Evolutionary conservation across 805 yeast species (phyloP), one percentile per base, ranked within the genome.

Genomic region (Yamadazyma laniorum): DNA sequence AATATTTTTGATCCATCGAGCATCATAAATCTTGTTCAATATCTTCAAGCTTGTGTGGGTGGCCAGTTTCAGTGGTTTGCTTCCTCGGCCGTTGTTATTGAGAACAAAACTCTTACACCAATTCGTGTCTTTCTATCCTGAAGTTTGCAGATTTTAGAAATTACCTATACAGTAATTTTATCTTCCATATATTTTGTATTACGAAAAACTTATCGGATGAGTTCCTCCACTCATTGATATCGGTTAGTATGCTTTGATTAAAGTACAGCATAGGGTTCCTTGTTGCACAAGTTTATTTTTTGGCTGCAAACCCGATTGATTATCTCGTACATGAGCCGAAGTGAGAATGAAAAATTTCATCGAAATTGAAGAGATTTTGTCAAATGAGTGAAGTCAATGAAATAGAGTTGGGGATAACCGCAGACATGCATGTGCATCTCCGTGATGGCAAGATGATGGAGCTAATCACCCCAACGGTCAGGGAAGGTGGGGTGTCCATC

Each of bases 381-480:
- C n/a, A 13, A 12, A 37, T 37, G 40, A 22, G 29, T 27, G 25
- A 19, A 6, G 23, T 29, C 12, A 12, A 35, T 33, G 49, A 65
- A 49, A 67, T 75, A 19, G 73, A 79, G 43, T 62, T 85, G 26
- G 93, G 93, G 5, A 59, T 75, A 32, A 77, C 95, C 2, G 93
- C 91, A 13, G 99, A 93, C 61, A 80, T 88, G 76, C 99, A 93
- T 56, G 98, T 93, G 34, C 99, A 93, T 59, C 77, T 93, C 25
- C 85, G 99, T 55, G 96, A 91, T 43, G 97, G 95, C 1, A 71
- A 74, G 5, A 90, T 93, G 97, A 88, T 89, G 84, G 83, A 85
- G 50, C 74, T 87, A 25, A 86, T 90, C 28, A 76, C 96, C 0
- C 99, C 99, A 6, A 84, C 95, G 0, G 85, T 93, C 13, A 77